Conservation (phyloP, 306 rosid genomes). For the Inga oerstediana region DNA sequence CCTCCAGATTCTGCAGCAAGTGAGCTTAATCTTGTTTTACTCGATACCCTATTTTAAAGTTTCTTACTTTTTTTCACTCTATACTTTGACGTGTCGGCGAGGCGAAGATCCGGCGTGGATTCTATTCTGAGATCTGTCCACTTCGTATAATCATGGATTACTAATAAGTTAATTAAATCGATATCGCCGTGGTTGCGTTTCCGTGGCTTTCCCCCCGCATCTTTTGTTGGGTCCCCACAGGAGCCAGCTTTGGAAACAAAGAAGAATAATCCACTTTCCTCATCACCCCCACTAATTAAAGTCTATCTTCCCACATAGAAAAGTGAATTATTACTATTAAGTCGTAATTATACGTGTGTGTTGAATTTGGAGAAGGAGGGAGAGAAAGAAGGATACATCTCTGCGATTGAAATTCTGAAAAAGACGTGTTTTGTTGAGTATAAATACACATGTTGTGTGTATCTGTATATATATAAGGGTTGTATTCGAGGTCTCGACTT, state of each 20-base stretch:
- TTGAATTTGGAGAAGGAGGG: not conserved
- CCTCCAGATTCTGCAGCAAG: not conserved
- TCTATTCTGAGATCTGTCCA: not conserved
- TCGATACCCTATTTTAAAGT: not conserved
- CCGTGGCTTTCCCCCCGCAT: not conserved
- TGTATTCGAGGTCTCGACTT: not conserved
- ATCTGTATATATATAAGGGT: not conserved
- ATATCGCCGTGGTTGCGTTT: not conserved
- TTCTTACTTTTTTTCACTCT: not conserved
- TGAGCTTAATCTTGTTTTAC: not conserved
- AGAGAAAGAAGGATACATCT: not conserved
- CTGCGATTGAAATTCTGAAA: not conserved
- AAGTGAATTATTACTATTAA: not conserved
- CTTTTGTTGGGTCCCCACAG: not conserved
- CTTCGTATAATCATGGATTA: not conserved
- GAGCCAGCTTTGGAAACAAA: not conserved
- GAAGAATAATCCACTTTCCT: not conserved
- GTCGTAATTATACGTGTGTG: not conserved
- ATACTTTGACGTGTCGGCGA: not conserved
- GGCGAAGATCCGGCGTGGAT: not conserved
- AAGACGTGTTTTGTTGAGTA: constrained; percentile 23
- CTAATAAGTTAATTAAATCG: not conserved
- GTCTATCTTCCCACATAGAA: not conserved
- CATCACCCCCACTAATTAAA: not conserved
- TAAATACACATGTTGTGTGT: not conserved